Evolutionary conservation across 148 eudicot genomes (phyloP), one percentile per base, ranked within the genome.

Genomic region (Camellia japonica): DNA sequence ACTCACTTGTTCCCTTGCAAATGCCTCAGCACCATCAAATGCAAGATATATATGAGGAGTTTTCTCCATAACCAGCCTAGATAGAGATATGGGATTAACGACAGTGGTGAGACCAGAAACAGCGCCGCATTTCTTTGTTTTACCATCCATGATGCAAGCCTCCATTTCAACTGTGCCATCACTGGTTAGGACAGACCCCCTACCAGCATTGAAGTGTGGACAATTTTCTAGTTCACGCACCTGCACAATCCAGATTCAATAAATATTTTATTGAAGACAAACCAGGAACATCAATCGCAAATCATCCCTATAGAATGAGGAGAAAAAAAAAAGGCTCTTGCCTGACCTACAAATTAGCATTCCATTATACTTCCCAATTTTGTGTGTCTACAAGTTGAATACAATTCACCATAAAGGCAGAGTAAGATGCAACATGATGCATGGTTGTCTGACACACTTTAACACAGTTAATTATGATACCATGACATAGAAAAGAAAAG

Each of bases 71-170:
- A 94, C 91, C 63, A 90, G 82, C 62, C 97, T 86, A 41, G 98
- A 94, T 61, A 94, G 84, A 78, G 98, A 92, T 71, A 94, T 83
- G 67, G 97, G 76, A 87, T 94, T 94, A 19, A 87, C 89, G n/a
- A 94, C 98, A 76, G 93, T 91, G 44, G 81, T 94, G 16, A 94
- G 83, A 78, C 98, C 98, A 76, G 91, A 92, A 81, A 94, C 99
- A 76, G 98, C 95, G 16, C 98, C 99, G 87, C 98, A 96, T 13
- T 78, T 87, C 87, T 90, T 93, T 23, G 92, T 87, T 19, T 79
- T 83, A 46, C 98, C 97, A 86, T 96, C 99, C 99, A 96, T 96
- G 76, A 96, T 96, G 79, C 89, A 86, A 63, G 99, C 99, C 87
- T 96, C 99, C 99, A 96, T 96, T 83, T 96, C 99, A 7, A 91